Base-by-base conservation (phyloP, 1,139 yeast genomes). In the Kodamaea sp. region DNA sequence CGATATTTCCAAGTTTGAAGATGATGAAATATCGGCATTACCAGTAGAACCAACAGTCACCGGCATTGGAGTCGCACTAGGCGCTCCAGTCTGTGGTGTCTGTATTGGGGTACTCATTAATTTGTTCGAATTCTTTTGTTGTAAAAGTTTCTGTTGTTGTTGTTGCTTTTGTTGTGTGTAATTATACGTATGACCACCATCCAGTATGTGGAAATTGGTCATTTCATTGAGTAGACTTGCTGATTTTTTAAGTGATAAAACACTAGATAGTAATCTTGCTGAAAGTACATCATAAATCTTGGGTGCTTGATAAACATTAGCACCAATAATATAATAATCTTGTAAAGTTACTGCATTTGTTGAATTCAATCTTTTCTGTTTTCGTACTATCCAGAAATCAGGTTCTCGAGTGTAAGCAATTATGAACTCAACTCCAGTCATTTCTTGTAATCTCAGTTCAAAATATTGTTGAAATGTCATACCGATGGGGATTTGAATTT, bases 241-340 rank as follows among this genome's bases (percentile, higher is more conserved):
- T 15, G 71, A 60, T 31, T 61, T 64, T 42, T 66, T 66, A 36
- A 71, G 57, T 33, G 66, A 60, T 34, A 67, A 47, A 11, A 67
- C 70, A 26, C 65, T 60, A 24, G 71, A 60, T 24, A 70, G 56
- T 15, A 71, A 48, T 33, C 77, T 50, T 2, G 74, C 59, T 10
- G 69, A 58, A 23, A 71, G 47, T 4, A 70, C 60, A 44, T 69
- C 73, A 49, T 65, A 65, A 8, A 71, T 52, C 42, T 62, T 63
- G 3, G 97, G 97, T 0, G 97, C 85, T 78, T 87, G 94, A 63
- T 90, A 92, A 4, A 92, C 84, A 53, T 88, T 89, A 23, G 96
- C 95, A 4, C 96, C 96, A 29, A 89, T 79, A 32, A 90, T 82
- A 59, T 87, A 90, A 63, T 85, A 92, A 50, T 88, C 94, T 38